phyloP scores from a whole-genome alignment of 768 basidiomycete genomes.

The Boletus fagicola region DNA sequence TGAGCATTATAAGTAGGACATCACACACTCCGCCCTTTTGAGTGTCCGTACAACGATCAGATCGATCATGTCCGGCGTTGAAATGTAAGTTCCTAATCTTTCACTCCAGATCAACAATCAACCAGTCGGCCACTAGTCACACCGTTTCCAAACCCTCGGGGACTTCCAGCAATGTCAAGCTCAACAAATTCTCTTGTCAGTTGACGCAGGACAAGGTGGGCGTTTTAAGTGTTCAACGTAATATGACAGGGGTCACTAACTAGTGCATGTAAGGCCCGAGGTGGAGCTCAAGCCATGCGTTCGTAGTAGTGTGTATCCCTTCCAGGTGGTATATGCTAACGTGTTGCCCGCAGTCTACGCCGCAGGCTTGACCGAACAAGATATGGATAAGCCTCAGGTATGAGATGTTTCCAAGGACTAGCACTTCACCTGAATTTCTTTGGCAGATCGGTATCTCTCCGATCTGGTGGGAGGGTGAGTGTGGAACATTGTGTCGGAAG shows the following conservation, averaged over 20 bases:
- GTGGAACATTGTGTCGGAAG: neutral
- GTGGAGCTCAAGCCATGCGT: constrained; percentile 88
- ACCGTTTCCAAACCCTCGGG: constrained; percentile 22
- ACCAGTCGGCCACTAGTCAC: constrained; percentile 11
- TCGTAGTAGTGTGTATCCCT: constrained; percentile 35
- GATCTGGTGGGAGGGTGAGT: constrained; percentile 86
- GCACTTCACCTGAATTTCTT: constrained; percentile 8
- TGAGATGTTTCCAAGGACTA: constrained; percentile 1
- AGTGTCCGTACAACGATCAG: constrained; percentile 5
- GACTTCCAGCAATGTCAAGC: constrained; percentile 38
- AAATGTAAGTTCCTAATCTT: constrained; percentile 48
- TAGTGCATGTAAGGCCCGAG: constrained; percentile 44
- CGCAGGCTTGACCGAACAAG: constrained; percentile 70
- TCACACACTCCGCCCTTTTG: neutral
- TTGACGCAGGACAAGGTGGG: constrained; percentile 76
- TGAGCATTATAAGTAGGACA: constrained; percentile 16
- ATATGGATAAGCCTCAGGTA: constrained; percentile 85
- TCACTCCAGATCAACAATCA: neutral
- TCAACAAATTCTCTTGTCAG: constrained; percentile 75
- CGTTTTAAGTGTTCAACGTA: neutral
- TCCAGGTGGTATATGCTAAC: neutral
- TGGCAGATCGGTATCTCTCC: constrained; percentile 81
- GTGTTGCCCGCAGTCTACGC: constrained; percentile 55
- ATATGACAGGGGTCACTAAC: neutral
- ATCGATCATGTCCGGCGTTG: constrained; percentile 52